Evolutionary conservation across 371 early-diverging fungal genomes (phyloP).

Genomic region (Saksenaea vasiformis): DNA sequence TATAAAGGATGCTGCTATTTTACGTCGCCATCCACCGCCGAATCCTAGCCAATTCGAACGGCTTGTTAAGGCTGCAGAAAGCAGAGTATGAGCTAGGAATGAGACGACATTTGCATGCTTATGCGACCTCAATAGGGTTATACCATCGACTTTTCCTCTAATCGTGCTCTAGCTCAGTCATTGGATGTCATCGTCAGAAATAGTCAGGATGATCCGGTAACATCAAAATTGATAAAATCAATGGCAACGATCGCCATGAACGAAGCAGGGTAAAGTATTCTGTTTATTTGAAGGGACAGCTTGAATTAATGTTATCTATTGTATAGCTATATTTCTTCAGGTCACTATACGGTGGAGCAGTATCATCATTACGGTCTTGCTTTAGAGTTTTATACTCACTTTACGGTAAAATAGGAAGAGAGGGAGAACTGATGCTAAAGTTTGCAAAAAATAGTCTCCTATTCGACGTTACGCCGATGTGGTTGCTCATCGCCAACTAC

Average conservation of each 20-base stretch:
- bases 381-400: slow-evolving; percentile 90
- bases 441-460: slow-evolving; percentile 73
- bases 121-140: slow-evolving; percentile 43
- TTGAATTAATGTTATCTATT: not conserved
- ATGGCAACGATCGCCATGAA: slow-evolving; percentile 84
- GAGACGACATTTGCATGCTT: not conserved
- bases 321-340: slow-evolving; percentile 58
- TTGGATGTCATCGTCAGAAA: slow-evolving; percentile 40
- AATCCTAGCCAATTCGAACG: slow-evolving; percentile 63
- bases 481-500: slow-evolving; percentile 89
- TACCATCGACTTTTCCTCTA: slow-evolving; percentile 65
- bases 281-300: no score
- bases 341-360: slow-evolving; percentile 45
- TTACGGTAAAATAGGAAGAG: slow-evolving; percentile 62
- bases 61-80: slow-evolving; percentile 67
- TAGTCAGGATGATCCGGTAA: slow-evolving; percentile 53
- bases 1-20: slow-evolving; percentile 84
- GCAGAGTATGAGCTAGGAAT: slow-evolving; percentile 34
- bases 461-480: slow-evolving; percentile 99
- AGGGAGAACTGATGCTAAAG: not conserved
- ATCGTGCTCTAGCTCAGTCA: slow-evolving; percentile 64
- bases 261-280: slow-evolving; percentile 59
- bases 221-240: slow-evolving; percentile 61
- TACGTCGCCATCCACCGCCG: slow-evolving; percentile 85
- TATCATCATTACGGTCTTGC: slow-evolving; percentile 88